Conservation (phyloP, 805 yeast species). For the Candida ascalaphidarum region DNA sequence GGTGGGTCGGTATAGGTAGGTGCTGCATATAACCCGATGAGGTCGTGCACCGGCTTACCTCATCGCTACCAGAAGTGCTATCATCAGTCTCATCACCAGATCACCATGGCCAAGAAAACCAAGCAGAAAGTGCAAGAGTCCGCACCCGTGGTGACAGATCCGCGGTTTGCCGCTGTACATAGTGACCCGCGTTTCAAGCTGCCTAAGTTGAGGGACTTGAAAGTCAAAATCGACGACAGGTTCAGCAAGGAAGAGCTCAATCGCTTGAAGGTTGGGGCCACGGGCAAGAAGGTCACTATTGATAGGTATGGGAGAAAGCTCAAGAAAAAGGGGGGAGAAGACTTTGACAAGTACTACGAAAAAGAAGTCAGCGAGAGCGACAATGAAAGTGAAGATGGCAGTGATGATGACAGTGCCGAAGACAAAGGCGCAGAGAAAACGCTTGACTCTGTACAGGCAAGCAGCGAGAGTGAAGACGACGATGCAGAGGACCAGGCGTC, state of each 20-base stretch:
- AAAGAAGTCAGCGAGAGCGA: conserved; percentile 18
- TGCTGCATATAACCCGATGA: no score
- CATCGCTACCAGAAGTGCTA: no score
- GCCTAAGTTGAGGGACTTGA: conserved; percentile 61
- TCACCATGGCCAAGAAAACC: conserved; percentile 2
- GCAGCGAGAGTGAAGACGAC: conserved; percentile 18
- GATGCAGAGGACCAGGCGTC: conserved; percentile 6
- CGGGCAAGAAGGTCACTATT: conserved; percentile 55
- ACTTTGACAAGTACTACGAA: conserved; percentile 59
- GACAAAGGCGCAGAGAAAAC: conserved; percentile 11
- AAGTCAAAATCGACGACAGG: conserved; percentile 78
- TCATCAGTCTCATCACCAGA: not conserved
- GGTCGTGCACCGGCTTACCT: no score
- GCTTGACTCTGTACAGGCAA: no score
- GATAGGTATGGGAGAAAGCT: conserved; percentile 85
- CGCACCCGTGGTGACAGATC: conserved; percentile 46
- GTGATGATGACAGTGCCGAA: conserved; percentile 12
- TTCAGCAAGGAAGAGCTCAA: conserved; percentile 60
- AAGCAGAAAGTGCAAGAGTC: conserved; percentile 1
- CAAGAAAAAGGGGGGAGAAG: conserved; percentile 31
- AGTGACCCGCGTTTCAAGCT: conserved; percentile 82
- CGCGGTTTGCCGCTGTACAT: conserved; percentile 71
- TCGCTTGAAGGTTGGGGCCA: conserved; percentile 32
- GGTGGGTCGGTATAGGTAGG: conserved; percentile 40
- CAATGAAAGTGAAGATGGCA: conserved; percentile 4